Percentiles rank a stretch among this genome's conserved stretches.
Conservation (phyloP, 371 early-diverging fungal genomes). For the Actinomucor elegans region DNA sequence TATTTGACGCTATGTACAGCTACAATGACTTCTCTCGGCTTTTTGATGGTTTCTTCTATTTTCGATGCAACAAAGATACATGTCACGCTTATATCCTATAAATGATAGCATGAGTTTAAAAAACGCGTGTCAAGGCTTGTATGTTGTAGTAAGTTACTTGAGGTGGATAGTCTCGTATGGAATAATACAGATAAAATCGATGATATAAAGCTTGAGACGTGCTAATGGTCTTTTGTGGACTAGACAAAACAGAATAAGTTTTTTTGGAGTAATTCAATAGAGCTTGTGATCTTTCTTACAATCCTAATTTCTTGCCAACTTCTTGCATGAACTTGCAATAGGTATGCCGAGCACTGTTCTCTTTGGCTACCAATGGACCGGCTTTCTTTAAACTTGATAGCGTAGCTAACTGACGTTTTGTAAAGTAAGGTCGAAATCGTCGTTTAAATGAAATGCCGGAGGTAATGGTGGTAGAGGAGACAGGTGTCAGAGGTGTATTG, state of each 20-base stretch:
- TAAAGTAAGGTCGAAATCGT: conserved; percentile 43
- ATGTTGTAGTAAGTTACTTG: conserved; percentile 19
- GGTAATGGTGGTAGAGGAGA: conserved; percentile 22
- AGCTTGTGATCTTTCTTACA: conserved; percentile 20
- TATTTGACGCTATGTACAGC: conserved; percentile 61
- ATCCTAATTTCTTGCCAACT: conserved; percentile 49
- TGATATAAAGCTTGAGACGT: conserved; percentile 75
- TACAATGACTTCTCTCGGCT: conserved; percentile 70
- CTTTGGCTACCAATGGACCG: conserved; percentile 25
- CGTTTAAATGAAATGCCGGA: conserved; percentile 37
- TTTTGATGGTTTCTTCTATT: conserved; percentile 78
- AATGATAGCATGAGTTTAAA: background rate
- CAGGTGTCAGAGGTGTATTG: conserved; percentile 26
- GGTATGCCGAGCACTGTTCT: conserved; percentile 28
- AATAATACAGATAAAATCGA: conserved; percentile 67
- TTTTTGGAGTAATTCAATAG: background rate
- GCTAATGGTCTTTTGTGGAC: conserved; percentile 72
- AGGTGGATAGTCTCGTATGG: conserved; percentile 47
- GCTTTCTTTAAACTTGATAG: conserved; percentile 31
- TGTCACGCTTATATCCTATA: conserved; percentile 59
- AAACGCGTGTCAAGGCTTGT: background rate
- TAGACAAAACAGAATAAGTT: conserved; percentile 26
- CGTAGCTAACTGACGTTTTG: conserved; percentile 39
- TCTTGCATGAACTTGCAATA: conserved; percentile 53
- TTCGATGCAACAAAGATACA: conserved; percentile 78